Evolutionary conservation across 2,329 filamentous ascomycete genomes (phyloP), one percentile per base, ranked within the genome.

Genomic region (Fusarium acutatum): DNA sequence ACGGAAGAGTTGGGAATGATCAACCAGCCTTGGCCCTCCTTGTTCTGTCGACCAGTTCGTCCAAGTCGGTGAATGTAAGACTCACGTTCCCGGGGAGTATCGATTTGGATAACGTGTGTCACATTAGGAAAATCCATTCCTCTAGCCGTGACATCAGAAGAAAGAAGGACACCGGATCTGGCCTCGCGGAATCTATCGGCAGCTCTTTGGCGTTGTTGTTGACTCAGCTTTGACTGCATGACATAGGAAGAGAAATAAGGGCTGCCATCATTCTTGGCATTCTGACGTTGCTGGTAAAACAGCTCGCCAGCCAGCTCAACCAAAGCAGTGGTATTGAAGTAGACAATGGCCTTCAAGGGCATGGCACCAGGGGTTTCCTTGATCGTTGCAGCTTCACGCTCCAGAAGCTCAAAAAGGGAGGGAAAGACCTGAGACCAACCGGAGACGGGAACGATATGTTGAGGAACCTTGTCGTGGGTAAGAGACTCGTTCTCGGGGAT

Each of bases 301-400:
- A 92, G 83, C 22, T 88, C 84, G 26, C 87, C 84, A 28, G 90
- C 90, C 53, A 95, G 85, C 64, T 91, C 86, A 49, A 95, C 93
- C 72, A 93, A 88, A 30, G 89, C 88, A 2, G 93, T 97, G 28
- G 93, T 94, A 77, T 93, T 93, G 81, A 96, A 92, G 84, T 97
- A 99, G 46, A 97, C 86, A 68, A 99, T 97, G n/a, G 94, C 94
- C 87, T 99, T 99, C 89, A 98, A 98, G 0, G 94, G 93, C 22
- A 82, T 82, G 7, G 70, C 77, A 8, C 81, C 80, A 5, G 77
- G 81, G 71, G 86, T 83, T 71, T 82, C 78, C 5, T 73, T 77
- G 26, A 83, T 80, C 30, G 84, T 83, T 35, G 85, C 75, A n/a
- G 87, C 81, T 75, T 93, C 90, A 40, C 88, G 87, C 61, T 91